Evolutionary conservation across 495 filamentous ascomycete genomes (phyloP).

Genomic region (Symbiotaphrina buchneri): DNA sequence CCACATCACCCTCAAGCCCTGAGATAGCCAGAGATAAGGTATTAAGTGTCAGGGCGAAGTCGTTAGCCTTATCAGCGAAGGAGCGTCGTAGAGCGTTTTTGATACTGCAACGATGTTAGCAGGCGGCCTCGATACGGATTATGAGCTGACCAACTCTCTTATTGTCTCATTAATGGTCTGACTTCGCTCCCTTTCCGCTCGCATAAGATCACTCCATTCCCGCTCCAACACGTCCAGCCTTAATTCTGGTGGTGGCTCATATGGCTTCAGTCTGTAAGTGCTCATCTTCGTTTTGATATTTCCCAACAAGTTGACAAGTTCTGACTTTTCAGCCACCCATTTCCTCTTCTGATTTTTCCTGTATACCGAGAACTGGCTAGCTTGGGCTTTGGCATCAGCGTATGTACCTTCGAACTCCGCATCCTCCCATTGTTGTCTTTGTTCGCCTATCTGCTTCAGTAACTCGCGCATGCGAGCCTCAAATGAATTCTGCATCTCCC

Average conservation of each 20-base stretch:
- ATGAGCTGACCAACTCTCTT: conserved; percentile 38
- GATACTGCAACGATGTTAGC: conserved; percentile 28
- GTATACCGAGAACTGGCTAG: conserved; percentile 57
- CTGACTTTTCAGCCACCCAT: conserved; percentile 95
- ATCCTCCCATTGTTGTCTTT: conserved; percentile 50
- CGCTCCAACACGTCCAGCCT: conserved; percentile 56
- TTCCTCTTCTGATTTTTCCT: conserved; percentile 73
- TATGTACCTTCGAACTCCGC: conserved; percentile 81
- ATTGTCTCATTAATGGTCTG: conserved; percentile 96
- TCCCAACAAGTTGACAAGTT: conserved; percentile 77
- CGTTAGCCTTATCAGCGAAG: conserved; percentile 93
- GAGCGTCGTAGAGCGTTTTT: conserved; percentile 80
- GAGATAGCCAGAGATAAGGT: conserved; percentile 85
- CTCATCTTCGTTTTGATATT: conserved; percentile 98
- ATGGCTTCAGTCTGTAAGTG: conserved; percentile 78
- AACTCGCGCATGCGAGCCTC: conserved; percentile 73
- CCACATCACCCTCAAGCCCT: conserved; percentile 82
- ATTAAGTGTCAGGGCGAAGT: conserved; percentile 84
- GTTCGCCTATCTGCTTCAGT: conserved; percentile 46
- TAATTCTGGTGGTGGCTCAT: conserved; percentile 68
- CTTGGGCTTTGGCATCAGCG: conserved; percentile 76
- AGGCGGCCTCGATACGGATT: conserved; percentile 1
- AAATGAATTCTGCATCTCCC: conserved; percentile 96
- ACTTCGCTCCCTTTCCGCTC: conserved; percentile 64
- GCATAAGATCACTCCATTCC: conserved; percentile 59